Evolutionary conservation across 2,329 filamentous ascomycete genomes (phyloP), one percentile per base, ranked within the genome.

Genomic region (Zymoseptoria passerinii): DNA sequence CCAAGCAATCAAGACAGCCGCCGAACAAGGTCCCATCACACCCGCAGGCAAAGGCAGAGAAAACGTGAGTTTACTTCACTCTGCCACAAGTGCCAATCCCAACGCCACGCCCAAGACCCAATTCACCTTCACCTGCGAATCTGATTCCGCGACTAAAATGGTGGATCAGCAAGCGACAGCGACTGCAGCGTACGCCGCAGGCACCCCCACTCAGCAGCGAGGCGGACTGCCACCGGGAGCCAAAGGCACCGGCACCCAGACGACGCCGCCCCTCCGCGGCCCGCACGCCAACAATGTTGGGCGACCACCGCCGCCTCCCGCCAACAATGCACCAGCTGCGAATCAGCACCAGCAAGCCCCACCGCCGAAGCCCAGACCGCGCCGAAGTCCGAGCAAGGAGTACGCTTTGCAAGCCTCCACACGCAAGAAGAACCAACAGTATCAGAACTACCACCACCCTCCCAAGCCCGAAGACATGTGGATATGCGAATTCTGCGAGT

Each of bases 401-500:
- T 89, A 94, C 63, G 78, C 83, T 1, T 75, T 84, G 61, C 90
- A 91, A 58, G 92, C 90, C 27, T 84, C 85, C 23, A 84, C 90
- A 64, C 87, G 94, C 6, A 87, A 87, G 59, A 82, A 89, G 52
- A 82, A 89, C 68, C 89, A 94, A 61, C 83, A 89, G 67, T 87
- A 88, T 63, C 81, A 83, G 58, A 95, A 94, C 72, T 84, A 83
- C 61, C 85, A 88, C 67, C 86, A 89, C 67, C 87, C 89, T 1
- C 88, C 88, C 0, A 77, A 75, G 18, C 72, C 77, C 1, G 87
- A 90, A 64, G 89, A 96, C 61, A 82, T 91, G 54, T 97, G 92
- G 89, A 91, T 97, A 52, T 99, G 94, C 75, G 90, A 96, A 69
- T 97, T 97, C 72, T 99, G 94, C 77, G 94, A 99, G 73, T 99